phyloP scores from a whole-genome alignment of 495 filamentous ascomycete species.

The Neurospora tetraspora region DNA sequence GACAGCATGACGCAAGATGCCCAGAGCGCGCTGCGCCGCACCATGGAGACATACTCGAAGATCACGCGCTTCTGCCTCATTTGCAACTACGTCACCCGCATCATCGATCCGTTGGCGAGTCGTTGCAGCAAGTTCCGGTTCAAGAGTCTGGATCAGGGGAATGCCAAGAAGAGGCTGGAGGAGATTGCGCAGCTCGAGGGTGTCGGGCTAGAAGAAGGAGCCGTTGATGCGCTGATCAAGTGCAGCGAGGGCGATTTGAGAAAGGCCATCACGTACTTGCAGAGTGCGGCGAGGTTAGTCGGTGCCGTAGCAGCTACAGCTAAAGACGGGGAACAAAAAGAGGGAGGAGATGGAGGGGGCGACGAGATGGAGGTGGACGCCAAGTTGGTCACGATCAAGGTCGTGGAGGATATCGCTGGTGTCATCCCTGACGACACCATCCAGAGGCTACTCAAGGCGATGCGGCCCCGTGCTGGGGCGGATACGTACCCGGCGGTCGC shows the following conservation, averaged over 20 bases:
- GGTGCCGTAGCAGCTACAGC: conserved; percentile 38
- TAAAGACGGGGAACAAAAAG: conserved; percentile 23
- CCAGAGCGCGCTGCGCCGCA: conserved; percentile 80
- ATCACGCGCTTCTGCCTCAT: conserved; percentile 97
- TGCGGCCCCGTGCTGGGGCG: conserved; percentile 58
- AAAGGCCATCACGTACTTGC: conserved; percentile 92
- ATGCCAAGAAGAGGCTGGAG: conserved; percentile 62
- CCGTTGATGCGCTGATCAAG: conserved; percentile 69
- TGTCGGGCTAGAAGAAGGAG: conserved; percentile 65
- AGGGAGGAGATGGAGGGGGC: conserved; percentile 16
- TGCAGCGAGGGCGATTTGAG: conserved; percentile 90
- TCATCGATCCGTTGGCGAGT: conserved; percentile 91
- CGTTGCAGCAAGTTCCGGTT: conserved; percentile 96
- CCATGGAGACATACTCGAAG: conserved; percentile 95
- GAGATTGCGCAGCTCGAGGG: conserved; percentile 73
- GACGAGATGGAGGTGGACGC: conserved; percentile 50
- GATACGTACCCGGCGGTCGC: conserved; percentile 65
- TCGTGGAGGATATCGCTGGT: conserved; percentile 90
- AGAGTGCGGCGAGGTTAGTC: conserved; percentile 76
- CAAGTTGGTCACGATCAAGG: conserved; percentile 57
- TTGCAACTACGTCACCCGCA: conserved; percentile 96
- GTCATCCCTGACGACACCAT: conserved; percentile 74
- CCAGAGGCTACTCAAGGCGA: conserved; percentile 57
- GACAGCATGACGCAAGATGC: conserved; percentile 99
- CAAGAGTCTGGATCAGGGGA: conserved; percentile 82